phyloP scores from a whole-genome alignment of 2,329 filamentous ascomycete species.

The Cladophialophora immunda region DNA sequence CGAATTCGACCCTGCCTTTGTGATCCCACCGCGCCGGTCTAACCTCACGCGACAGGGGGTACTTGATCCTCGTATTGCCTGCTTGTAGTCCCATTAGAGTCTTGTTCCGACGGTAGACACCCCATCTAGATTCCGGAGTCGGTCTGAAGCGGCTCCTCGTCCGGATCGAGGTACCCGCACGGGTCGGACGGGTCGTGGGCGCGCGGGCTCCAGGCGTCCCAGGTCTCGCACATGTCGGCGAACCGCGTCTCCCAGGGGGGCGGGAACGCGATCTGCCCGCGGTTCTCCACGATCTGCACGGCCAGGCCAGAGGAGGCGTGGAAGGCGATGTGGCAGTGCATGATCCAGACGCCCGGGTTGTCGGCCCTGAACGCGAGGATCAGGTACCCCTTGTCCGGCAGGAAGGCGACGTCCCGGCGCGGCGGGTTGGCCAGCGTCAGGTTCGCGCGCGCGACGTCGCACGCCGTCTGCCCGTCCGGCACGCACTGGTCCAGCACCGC shows the following conservation, averaged over 20 bases:
- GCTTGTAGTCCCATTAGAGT: too few relatives aligned
- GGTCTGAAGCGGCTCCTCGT: constrained; percentile 2
- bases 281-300: constrained; percentile 60
- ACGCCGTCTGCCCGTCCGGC: constrained; percentile 54
- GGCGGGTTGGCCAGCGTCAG: constrained; percentile 59
- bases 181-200: constrained; percentile 1
- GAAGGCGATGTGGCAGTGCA: constrained; percentile 84
- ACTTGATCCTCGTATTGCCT: too few relatives aligned
- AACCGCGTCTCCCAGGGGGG: background rate
- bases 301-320: constrained; percentile 71
- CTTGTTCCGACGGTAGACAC: background rate
- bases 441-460: constrained; percentile 56
- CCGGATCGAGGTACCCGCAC: constrained; percentile 4
- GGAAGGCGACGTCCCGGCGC: constrained; percentile 72
- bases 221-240: constrained; percentile 10
- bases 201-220: constrained; percentile 10
- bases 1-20: too few relatives aligned
- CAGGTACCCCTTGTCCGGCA: constrained; percentile 71
- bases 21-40: too few relatives aligned
- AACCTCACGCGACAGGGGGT: too few relatives aligned
- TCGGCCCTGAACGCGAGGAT: constrained; percentile 63
- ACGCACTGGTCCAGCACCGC: constrained; percentile 63
- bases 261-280: background rate
- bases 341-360: constrained; percentile 68
- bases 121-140: background rate